Percentiles rank a stretch among this genome's conserved stretches.
phyloP scores from a whole-genome alignment of 202 grass and related monocot genomes.

The Digitaria exilis region DNA sequence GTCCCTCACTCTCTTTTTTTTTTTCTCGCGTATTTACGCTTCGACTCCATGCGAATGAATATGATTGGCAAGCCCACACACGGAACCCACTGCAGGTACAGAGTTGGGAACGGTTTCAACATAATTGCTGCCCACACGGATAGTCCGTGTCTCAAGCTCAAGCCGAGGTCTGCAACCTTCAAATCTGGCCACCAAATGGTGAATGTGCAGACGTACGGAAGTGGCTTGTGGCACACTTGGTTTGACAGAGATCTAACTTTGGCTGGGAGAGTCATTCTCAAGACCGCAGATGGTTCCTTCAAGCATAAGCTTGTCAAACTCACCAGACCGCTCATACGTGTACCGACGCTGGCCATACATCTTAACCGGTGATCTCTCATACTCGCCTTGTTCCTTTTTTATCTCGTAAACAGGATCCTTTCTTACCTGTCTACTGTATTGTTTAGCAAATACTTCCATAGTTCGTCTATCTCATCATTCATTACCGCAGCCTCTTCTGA shows the following conservation, averaged over 20 bases:
- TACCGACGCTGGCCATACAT: slow-evolving; percentile 96
- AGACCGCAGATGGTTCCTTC: slow-evolving; percentile 72
- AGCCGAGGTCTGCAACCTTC: slow-evolving; percentile 76
- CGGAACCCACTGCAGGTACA: slow-evolving; percentile 59
- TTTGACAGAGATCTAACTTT: slow-evolving; percentile 93
- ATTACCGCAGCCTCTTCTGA: neutral
- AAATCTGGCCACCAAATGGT: slow-evolving; percentile 85
- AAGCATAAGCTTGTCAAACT: slow-evolving; percentile 85
- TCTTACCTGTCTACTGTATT: neutral
- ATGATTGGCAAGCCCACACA: neutral
- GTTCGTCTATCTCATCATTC: neutral
- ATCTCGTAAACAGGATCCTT: too few species aligned
- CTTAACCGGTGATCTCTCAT: slow-evolving; percentile 97
- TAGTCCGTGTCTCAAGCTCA: slow-evolving; percentile 96
- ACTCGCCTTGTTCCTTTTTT: too few species aligned
- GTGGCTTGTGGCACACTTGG: slow-evolving; percentile 93
- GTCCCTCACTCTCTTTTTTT: too few species aligned
- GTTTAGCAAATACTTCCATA: neutral
- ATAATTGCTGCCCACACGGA: slow-evolving; percentile 94
- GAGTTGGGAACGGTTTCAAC: slow-evolving; percentile 75
- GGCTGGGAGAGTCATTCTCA: slow-evolving; percentile 87
- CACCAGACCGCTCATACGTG: slow-evolving; percentile 79
- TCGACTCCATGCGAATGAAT: too few species aligned
- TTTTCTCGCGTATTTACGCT: neutral
- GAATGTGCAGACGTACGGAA: slow-evolving; percentile 90